A percentile compares a stretch with the other conserved stretches of the same genome.
Evolutionary conservation across 805 yeast species (phyloP).

Genomic region (Yarrowia sp.): DNA sequence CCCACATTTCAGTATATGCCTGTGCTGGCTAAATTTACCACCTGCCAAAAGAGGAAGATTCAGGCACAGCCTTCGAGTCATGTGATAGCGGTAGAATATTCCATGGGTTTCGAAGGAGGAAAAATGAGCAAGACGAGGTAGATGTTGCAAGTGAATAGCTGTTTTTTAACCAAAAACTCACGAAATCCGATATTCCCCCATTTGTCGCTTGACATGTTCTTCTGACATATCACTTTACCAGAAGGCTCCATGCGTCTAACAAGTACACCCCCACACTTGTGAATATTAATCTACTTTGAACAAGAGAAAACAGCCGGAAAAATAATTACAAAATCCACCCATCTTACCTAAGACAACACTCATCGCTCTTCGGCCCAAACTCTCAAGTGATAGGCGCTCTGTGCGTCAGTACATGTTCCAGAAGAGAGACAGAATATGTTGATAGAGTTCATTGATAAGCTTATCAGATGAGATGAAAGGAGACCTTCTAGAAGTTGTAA

Average conservation of each 20-base stretch:
- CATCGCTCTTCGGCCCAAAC: not conserved
- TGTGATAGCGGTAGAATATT: not conserved
- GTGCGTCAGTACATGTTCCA: constrained; percentile 2
- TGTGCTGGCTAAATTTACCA: not conserved
- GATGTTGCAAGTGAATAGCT: too few relatives aligned
- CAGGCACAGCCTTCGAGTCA: constrained; percentile 7
- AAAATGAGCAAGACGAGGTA: not conserved
- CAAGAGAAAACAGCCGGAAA: too few relatives aligned
- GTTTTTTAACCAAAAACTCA: too few relatives aligned
- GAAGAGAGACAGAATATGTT: not conserved
- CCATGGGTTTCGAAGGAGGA: not conserved
- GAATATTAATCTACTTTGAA: too few relatives aligned
- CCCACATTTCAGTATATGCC: constrained; percentile 8
- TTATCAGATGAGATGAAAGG: constrained; percentile 6
- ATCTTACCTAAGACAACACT: too few relatives aligned
- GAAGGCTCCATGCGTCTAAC: not conserved
- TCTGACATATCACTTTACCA: too few relatives aligned
- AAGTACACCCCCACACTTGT: not conserved
- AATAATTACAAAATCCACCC: too few relatives aligned
- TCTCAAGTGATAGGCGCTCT: not conserved
- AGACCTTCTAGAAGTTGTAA: too few relatives aligned
- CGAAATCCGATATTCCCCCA: too few relatives aligned
- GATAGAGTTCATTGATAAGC: constrained; percentile 13
- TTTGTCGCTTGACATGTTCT: too few relatives aligned
- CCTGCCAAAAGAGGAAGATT: constrained; percentile 11